A percentile compares a stretch with the other conserved stretches of the same genome.
Evolutionary conservation across 768 basidiomycete species (phyloP).

Genomic region (Leccinum incarnatum): DNA sequence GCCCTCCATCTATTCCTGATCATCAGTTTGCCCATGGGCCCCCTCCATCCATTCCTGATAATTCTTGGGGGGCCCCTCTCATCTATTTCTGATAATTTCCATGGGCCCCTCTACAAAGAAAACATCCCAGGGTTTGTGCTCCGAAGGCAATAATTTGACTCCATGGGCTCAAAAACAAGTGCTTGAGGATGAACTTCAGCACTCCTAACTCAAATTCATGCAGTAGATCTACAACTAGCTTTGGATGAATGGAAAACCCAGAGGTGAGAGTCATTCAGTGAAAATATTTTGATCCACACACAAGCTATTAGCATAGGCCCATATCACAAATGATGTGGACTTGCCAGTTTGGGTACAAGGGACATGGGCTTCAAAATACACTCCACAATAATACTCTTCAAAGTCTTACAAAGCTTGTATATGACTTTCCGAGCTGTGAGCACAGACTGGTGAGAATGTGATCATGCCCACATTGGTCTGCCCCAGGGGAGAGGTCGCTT

Average conservation of each 20-base stretch:
- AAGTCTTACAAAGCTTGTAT: neutral
- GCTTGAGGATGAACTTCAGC: neutral
- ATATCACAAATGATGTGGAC: neutral
- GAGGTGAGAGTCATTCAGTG: neutral
- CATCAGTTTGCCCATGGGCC: too few relatives aligned
- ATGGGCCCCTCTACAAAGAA: too few relatives aligned
- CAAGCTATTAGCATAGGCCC: neutral
- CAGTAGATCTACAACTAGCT: neutral
- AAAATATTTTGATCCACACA: neutral
- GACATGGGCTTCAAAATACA: neutral
- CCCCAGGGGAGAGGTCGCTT: neutral
- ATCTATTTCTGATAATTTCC: too few relatives aligned
- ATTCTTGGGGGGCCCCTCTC: too few relatives aligned
- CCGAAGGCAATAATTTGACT: too few relatives aligned
- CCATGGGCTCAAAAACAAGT: neutral
- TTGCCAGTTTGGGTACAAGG: conserved; percentile 9
- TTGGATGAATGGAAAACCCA: neutral
- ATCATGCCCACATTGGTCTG: neutral
- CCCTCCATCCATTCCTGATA: too few relatives aligned
- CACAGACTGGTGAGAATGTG: neutral
- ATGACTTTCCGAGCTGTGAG: neutral
- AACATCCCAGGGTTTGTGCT: too few relatives aligned
- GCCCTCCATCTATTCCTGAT: too few relatives aligned
- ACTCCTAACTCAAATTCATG: neutral
- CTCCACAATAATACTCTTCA: neutral